Evolutionary conservation across 139 green algal genomes (phyloP).

Genomic region (Volvox africanus): DNA sequence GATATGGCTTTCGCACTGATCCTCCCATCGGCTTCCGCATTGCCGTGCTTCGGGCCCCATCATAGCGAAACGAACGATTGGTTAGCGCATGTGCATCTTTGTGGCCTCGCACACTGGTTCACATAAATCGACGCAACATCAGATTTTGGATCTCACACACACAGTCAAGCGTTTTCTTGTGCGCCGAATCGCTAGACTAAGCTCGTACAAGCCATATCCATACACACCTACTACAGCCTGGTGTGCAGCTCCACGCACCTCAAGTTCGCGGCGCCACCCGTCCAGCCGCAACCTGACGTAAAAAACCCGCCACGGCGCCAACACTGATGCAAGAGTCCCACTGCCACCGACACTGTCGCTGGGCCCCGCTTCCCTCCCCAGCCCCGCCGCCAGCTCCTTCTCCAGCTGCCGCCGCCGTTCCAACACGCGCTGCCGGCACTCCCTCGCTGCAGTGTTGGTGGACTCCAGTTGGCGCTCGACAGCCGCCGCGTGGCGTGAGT

Average conservation of each 20-base stretch:
- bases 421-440: not conserved
- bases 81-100: too few species aligned
- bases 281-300: slow-evolving; percentile 17
- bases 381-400: not conserved
- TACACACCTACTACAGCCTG: too few species aligned
- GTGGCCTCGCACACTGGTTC: too few species aligned
- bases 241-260: not conserved
- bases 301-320: not conserved
- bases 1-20: too few species aligned
- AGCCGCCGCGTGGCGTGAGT: not conserved
- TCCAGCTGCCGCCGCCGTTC: slow-evolving; percentile 3
- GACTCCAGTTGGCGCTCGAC: not conserved
- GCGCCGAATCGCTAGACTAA: too few species aligned
- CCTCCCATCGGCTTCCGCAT: too few species aligned
- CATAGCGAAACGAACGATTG: too few species aligned
- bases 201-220: too few species aligned
- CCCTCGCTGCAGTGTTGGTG: not conserved
- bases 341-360: not conserved
- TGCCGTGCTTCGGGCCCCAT: too few species aligned
- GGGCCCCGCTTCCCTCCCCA: not conserved
- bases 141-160: too few species aligned
- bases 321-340: not conserved
- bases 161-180: too few species aligned
- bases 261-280: slow-evolving; percentile 19
- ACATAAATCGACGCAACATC: too few species aligned